phyloP scores from a whole-genome alignment of 1,284 basidiomycete genomes.

The Microstroma glucosiphilum region DNA sequence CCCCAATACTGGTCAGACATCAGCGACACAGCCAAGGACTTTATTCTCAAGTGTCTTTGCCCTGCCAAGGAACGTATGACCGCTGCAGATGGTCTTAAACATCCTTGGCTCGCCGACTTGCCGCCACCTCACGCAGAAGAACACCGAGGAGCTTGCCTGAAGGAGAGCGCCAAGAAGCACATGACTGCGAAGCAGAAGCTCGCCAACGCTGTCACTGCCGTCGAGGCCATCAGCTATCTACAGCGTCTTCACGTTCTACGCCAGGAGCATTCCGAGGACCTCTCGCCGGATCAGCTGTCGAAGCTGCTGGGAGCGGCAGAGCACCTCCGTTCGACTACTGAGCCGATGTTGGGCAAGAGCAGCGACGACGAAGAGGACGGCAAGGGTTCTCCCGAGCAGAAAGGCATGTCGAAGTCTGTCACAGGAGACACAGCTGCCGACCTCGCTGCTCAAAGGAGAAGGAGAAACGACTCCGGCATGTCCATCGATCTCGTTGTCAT shows the following conservation, averaged over 20 bases:
- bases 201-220: conserved; percentile 39
- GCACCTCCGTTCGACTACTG: conserved; percentile 14
- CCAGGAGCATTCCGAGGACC: conserved; percentile 24
- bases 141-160: conserved; percentile 37
- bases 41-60: conserved; percentile 44
- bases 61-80: conserved; percentile 40
- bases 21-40: conserved; percentile 43
- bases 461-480: conserved; percentile 28
- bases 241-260: conserved; percentile 36
- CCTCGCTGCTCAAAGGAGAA: background rate
- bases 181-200: conserved; percentile 34
- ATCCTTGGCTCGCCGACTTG: conserved; percentile 44
- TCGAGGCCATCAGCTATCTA: conserved; percentile 40
- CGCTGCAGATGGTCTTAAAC: conserved; percentile 37
- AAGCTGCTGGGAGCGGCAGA: conserved; percentile 29
- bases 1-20: conserved; percentile 45
- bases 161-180: conserved; percentile 32
- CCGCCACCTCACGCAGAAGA: conserved; percentile 24
- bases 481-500: conserved; percentile 38
- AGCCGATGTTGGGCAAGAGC: background rate
- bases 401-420: conserved; percentile 10
- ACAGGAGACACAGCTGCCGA: conserved; percentile 8
- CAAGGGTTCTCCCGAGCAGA: background rate
- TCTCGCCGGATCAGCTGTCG: conserved; percentile 28
- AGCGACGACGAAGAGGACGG: background rate